Evolutionary conservation across 129 eudicot genomes (phyloP).

Genomic region (Pseudognaphalium luteoalbum): DNA sequence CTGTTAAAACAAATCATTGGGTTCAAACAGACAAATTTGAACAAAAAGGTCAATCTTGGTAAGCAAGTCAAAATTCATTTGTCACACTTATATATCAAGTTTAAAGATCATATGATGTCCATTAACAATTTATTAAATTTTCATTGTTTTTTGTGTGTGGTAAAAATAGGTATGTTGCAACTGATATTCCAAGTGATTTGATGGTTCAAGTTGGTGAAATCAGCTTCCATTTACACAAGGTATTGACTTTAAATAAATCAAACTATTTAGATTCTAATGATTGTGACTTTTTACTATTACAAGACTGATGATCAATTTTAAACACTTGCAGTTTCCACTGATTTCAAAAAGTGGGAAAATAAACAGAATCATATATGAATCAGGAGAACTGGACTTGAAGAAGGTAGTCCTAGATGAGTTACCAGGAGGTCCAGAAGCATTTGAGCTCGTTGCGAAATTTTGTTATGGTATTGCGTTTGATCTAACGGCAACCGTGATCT

Average conservation of each 20-base stretch:
- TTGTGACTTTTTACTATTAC: neutral
- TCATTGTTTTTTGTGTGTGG: neutral
- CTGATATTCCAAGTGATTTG: conserved; percentile 92
- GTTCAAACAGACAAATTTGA: conserved; percentile 72
- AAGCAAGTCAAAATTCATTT: conserved; percentile 24
- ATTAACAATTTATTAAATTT: neutral
- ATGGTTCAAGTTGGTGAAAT: conserved; percentile 76
- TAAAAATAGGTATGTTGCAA: conserved; percentile 58
- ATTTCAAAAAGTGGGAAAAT: conserved; percentile 84
- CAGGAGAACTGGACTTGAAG: conserved; percentile 54
- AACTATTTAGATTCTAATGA: neutral
- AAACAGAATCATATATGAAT: conserved; percentile 67
- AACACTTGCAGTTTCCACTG: conserved; percentile 52
- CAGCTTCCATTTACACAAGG: conserved; percentile 93
- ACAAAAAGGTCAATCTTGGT: conserved; percentile 90
- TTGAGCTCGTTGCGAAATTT: conserved; percentile 87
- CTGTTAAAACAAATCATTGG: conserved; percentile 45
- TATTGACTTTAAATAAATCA: conserved; percentile 27
- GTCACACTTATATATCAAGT: neutral
- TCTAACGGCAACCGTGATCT: conserved; percentile 63
- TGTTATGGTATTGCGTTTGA: conserved; percentile 82
- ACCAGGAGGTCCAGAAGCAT: conserved; percentile 83
- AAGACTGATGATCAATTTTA: conserved; percentile 13
- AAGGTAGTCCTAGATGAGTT: conserved; percentile 61
- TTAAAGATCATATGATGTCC: neutral